Conservation (phyloP, 306 rosid species). For the Medicago lupulina region DNA sequence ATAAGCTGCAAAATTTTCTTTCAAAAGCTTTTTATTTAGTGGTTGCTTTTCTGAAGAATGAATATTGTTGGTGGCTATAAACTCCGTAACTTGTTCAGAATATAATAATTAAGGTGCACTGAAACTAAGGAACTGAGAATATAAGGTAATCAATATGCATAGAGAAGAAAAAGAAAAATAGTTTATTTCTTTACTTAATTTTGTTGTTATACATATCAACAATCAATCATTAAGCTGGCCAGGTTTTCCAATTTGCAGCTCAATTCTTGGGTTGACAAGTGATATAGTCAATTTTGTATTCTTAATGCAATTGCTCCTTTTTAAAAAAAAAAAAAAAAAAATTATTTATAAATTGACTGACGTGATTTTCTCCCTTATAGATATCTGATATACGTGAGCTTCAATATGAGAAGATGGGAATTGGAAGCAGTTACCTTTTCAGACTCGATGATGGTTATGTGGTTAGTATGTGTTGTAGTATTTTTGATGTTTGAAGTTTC, state of each 20-base stretch:
- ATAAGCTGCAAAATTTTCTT: neutral
- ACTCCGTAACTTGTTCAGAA: neutral
- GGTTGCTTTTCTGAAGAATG: conserved; percentile 17
- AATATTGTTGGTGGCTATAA: conserved; percentile 8
- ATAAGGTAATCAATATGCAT: neutral
- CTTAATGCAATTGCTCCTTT: conserved; percentile 1
- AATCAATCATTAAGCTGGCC: conserved; percentile 32
- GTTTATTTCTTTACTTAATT: conserved; percentile 8
- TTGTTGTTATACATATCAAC: neutral
- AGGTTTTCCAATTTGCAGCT: neutral
- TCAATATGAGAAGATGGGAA: conserved; percentile 92
- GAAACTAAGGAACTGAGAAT: neutral
- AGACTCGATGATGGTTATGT: conserved; percentile 97
- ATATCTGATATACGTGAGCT: conserved; percentile 96
- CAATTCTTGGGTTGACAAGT: conserved; percentile 6
- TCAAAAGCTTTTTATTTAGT: conserved; percentile 15
- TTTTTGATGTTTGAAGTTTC: conserved; percentile 11
- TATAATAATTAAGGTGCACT: conserved; percentile 5
- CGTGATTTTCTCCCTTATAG: conserved; percentile 49
- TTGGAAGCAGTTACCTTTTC: conserved; percentile 98
- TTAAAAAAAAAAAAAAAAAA: neutral
- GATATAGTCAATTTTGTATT: conserved; percentile 4
- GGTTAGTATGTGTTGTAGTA: conserved; percentile 68
- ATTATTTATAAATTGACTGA: conserved; percentile 3
- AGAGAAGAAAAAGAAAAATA: conserved; percentile 2